Conservation (phyloP, 805 yeast species). For the Candida ulmi region DNA sequence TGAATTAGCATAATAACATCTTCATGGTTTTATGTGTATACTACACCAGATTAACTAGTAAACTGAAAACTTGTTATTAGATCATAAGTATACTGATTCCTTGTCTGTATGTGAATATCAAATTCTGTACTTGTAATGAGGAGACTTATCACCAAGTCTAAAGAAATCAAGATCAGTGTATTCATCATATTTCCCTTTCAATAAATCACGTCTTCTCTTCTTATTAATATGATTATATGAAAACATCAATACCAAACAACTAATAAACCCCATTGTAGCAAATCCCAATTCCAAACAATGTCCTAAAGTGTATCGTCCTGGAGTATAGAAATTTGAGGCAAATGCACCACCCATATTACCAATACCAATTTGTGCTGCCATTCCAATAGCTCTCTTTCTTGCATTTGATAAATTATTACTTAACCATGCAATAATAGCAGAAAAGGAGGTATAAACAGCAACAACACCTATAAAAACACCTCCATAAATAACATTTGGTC, state of each 20-base stretch:
- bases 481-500: constrained; percentile 26
- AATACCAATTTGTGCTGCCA: constrained; percentile 31
- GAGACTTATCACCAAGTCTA: constrained; percentile 38
- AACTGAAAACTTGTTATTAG: no score
- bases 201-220: constrained; percentile 20
- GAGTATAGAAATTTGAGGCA: constrained; percentile 28
- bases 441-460: constrained; percentile 27
- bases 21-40: no score
- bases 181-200: constrained; percentile 26
- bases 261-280: constrained; percentile 26
- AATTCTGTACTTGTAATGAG: constrained; percentile 29
- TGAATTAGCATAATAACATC: no score
- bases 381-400: constrained; percentile 31
- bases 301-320: constrained; percentile 26
- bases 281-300: constrained; percentile 28
- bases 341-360: constrained; percentile 32
- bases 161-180: constrained; percentile 24
- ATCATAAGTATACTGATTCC: no score
- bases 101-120: not conserved
- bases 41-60: no score
- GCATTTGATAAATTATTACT: constrained; percentile 29
- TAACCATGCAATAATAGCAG: constrained; percentile 29
- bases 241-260: constrained; percentile 14
- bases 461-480: constrained; percentile 26
- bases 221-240: constrained; percentile 22